A percentile compares a stretch with the other conserved stretches of the same genome.
Conservation (phyloP, 352 stramenopile genomes). For the Peronospora tabacina region DNA sequence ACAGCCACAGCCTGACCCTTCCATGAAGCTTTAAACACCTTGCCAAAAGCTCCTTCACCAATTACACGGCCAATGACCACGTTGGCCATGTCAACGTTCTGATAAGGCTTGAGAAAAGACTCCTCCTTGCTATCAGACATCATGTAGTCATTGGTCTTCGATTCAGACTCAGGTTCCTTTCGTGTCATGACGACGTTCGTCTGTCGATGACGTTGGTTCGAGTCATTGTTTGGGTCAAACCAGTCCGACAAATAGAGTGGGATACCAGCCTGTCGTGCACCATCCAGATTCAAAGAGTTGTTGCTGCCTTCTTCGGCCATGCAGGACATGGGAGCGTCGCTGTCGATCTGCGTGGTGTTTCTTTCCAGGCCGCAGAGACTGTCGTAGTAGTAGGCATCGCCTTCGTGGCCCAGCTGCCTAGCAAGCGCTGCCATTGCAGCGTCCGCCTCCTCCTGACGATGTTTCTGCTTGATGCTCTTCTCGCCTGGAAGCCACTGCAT, state of each 20-base stretch:
- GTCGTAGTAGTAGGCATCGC: slow-evolving; percentile 27
- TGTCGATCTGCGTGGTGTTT: slow-evolving; percentile 17
- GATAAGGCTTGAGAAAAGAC: slow-evolving; percentile 33
- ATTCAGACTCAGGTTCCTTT: slow-evolving; percentile 22
- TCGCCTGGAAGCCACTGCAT: slow-evolving; percentile 21
- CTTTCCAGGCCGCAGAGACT: slow-evolving; percentile 11
- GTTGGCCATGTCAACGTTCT: slow-evolving; percentile 58
- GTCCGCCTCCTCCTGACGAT: slow-evolving; percentile 20
- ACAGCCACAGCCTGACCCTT: slow-evolving; percentile 51
- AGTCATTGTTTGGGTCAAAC: slow-evolving; percentile 30
- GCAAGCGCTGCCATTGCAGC: slow-evolving; percentile 19
- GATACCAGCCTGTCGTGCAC: slow-evolving; percentile 49
- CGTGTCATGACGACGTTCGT: slow-evolving; percentile 26
- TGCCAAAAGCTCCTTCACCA: slow-evolving; percentile 72
- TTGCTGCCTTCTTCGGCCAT: slow-evolving; percentile 32
- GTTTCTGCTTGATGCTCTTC: slow-evolving; percentile 31
- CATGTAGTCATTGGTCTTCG: slow-evolving; percentile 3
- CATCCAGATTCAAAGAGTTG: slow-evolving; percentile 45
- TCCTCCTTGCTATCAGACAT: slow-evolving; percentile 9
- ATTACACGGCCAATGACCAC: slow-evolving; percentile 50
- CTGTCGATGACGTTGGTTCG: slow-evolving; percentile 18
- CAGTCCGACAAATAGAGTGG: slow-evolving; percentile 52
- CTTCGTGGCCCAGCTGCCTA: slow-evolving; percentile 25
- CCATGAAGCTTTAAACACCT: slow-evolving; percentile 64
- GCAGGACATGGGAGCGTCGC: slow-evolving; percentile 24